Base-by-base conservation (phyloP, 2,329 filamentous ascomycete species). In the Beauveria medogensis region DNA sequence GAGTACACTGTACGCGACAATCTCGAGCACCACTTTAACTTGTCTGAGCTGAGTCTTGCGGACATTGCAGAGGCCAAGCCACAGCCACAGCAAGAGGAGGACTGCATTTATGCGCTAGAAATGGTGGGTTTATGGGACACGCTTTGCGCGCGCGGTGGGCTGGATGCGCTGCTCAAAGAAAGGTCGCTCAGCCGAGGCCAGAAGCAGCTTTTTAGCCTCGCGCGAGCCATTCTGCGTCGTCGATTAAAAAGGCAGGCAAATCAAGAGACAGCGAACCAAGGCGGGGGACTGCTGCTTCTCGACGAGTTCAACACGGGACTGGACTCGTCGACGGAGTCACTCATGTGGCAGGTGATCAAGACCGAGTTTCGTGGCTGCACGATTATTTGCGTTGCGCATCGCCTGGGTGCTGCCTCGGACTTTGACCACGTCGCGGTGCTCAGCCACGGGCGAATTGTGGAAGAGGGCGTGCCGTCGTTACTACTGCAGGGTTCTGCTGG, bases 391-490 rank as follows among this genome's bases (percentile, higher is more conserved):
- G 66, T 73, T 5, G 66, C 63, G 5, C 71, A 73, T 64, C 65
- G 70, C 10, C 62, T 72, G 10, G 65, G 67, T 1, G 67, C 65
- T 41, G 64, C 71, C n/a, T 64, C 69, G 62, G 66, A 70, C 43
- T 67, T 66, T 46, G 69, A 72, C 60, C 64, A 61, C 10, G 67
- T 72, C 10, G 64, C 67, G 20, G 67, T 72, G 2, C 64, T 71
- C 56, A 64, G 68, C 43, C 63, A 59, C 1, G 68, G 69, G 1
- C 58, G 63, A n/a, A 53, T 69, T 18, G 62, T 64, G 6, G 66
- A 65, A 34, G 46, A 60, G 16, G 57, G 50, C 14, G 40, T 44
- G 22, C 57, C 50, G 30, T 34, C 48, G 18, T 3, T 14, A 41
- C 20, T 60, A 41, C 16, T 60, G n/a, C 41, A 44, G 26, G 57